phyloP scores from a whole-genome alignment of 805 yeast species.

The Ogataea nitratoaversa region DNA sequence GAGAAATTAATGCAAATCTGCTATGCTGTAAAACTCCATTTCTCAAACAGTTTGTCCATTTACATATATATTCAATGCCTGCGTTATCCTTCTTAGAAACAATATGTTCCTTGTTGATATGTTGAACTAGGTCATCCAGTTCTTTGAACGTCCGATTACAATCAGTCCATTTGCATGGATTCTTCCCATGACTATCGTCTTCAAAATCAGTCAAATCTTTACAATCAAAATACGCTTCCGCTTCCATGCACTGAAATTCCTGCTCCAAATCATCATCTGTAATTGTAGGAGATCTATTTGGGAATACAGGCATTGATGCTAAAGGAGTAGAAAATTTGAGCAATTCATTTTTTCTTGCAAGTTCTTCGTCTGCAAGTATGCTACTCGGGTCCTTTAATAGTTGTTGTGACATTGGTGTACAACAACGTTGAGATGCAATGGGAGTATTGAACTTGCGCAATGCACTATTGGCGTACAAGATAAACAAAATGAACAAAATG shows the following conservation, averaged over 20 bases:
- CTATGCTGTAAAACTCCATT: constrained; percentile 50
- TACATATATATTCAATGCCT: constrained; percentile 42
- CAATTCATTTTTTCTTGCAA: not conserved
- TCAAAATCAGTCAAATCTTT: constrained; percentile 14
- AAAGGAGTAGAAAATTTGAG: not conserved
- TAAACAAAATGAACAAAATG: not conserved
- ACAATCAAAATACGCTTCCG: constrained; percentile 7
- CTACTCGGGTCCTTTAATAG: not conserved
- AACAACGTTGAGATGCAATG: not conserved
- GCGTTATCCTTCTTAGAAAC: constrained; percentile 16
- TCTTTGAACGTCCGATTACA: constrained; percentile 30
- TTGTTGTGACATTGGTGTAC: not conserved
- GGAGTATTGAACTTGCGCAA: too few relatives aligned
- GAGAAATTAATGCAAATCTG: constrained; percentile 56
- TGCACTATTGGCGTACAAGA: too few relatives aligned
- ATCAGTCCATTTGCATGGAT: constrained; percentile 35
- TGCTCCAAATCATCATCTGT: constrained; percentile 20
- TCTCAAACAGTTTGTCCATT: constrained; percentile 57
- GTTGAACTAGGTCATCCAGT: constrained; percentile 37
- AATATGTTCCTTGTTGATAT: constrained; percentile 37
- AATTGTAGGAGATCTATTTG: constrained; percentile 1
- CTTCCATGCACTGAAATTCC: constrained; percentile 22
- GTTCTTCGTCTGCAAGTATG: constrained; percentile 1
- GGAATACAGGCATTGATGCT: not conserved
- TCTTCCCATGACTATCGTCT: constrained; percentile 9